Base-by-base conservation (phyloP, 768 basidiomycete genomes). In the Xerocomellus chrysenteron region DNA sequence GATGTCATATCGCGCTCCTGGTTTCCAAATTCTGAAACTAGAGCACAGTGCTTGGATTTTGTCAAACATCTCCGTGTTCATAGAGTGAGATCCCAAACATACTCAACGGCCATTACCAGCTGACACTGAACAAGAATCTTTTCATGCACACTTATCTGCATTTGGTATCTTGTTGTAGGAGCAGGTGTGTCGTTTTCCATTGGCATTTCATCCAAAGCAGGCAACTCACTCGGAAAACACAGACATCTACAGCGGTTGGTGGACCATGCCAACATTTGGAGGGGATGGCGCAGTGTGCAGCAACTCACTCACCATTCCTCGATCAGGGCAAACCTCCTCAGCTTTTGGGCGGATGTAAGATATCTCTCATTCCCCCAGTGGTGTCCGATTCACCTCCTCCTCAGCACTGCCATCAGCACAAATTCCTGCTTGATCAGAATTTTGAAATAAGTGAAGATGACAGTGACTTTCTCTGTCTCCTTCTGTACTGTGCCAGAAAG, bases 61-160 rank as follows among this genome's bases (percentile, higher is more conserved):
- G 43, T 72, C 33, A 1, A 35, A 0, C 1, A 24, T 43, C 49
- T 70, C 33, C 61, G 55, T 33, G 46, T 70, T 8, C 50, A 68
- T 30, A 70, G 17, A 39, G 68, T 72, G 42, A 54, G 54, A 13
- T 32, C 24, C 2, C 13, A 50, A 14, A 9, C 19, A 30, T 45
- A 4, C 35, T 40, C 54, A 4, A 17, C 11, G 2, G 35, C 28
- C 19, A 16, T n/a, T 3, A 19, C 43, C 33, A 24, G 32, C 54
- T 65, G 48, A 69, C 49, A 8, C 16, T 11, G 37, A 16, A 36
- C 48, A 44, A 70, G 69, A n/a, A 61, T 50, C 54, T 73, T 30
- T 66, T 68, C 21, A 48, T 64, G 55, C 47, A 72, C 36, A 59
- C 57, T 4, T 72, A 61, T 44, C 41, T 60, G 17, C 69, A 73